Base-by-base conservation (phyloP, 805 yeast species). In the Kodamaea kaohsiungensis region DNA sequence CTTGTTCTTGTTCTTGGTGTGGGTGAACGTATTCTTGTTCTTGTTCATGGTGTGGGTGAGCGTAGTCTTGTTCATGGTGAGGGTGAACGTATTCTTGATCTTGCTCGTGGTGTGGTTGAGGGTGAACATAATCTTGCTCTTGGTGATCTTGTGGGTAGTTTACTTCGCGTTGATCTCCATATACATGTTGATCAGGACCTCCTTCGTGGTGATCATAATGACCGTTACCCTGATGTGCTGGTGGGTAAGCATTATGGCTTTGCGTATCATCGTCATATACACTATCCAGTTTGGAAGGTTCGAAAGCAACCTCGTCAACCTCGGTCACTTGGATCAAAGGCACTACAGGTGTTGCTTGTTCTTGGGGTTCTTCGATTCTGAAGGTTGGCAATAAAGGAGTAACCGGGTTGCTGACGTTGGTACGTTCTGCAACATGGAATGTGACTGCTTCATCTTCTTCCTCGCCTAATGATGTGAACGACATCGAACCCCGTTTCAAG, bases 401-500 rank as follows among this genome's bases (percentile, higher is more conserved):
- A 2, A 39, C 30, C 27, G 50, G 50, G 18, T 33, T 48, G 15
- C 43, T 35, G 13, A 19, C 50, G 37, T 46, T 30, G 7, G 38
- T 35, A 25, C 17, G 37, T 37, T 48, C 50, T 17, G 50, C 35
- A 4, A n/a, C 16, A 19, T 46, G 35, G 16, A 46, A 27, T 12
- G 35, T 46, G 2, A 38, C 39, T 2, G 39, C n/a, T 42, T 42
- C 46, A 19, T 46, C 48, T 4, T 46, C 48, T 40, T 40, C 45
- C 10, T 17, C 25, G 19, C 15, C 42, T 17, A 38, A 16, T 9
- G 45, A 40, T 2, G 45, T 40, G 45, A 40, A 40, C 25, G 45
- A 40, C 45, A 40, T 40, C 25, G 45, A 40, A 4, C 45, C 45
- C 7, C 45, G 19, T 52, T 75, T 76, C 60, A 76, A 65, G 17